Conservation (phyloP, 495 filamentous ascomycete species). For the Choiromyces venosus region DNA sequence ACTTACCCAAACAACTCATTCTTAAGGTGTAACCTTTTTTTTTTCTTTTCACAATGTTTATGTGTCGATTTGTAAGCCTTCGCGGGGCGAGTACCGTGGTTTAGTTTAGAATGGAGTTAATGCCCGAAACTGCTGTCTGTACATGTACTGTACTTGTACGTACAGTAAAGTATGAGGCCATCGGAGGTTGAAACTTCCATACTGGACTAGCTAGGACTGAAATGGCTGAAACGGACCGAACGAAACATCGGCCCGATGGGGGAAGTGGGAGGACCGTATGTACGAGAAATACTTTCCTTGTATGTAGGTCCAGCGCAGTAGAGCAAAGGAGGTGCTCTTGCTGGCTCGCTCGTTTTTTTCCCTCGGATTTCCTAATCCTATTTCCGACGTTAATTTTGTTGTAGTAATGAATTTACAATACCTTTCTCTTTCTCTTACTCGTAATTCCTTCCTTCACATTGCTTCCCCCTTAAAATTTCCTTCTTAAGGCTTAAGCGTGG, state of each 20-base stretch:
- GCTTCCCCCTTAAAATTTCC: background rate
- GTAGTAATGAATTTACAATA: background rate
- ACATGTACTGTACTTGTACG: background rate
- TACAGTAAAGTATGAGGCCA: background rate
- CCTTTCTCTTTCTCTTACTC: background rate
- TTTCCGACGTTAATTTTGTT: background rate
- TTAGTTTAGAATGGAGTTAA: background rate
- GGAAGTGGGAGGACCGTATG: background rate
- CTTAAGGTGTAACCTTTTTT: background rate
- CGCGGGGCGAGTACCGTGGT: background rate
- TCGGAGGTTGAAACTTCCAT: background rate
- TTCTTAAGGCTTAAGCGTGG: background rate
- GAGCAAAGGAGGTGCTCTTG: background rate
- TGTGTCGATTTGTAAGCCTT: background rate
- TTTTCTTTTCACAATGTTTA: background rate
- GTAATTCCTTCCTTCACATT: background rate
- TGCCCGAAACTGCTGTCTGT: background rate
- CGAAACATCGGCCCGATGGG: background rate
- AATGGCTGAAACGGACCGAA: background rate
- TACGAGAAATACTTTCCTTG: background rate
- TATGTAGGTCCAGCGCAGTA: background rate
- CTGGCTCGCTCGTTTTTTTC: background rate
- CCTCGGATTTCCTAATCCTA: background rate
- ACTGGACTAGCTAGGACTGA: background rate
- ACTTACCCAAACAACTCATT: background rate